Evolutionary conservation across 2,329 filamentous ascomycete species (phyloP).

Genomic region (Byssoonygena ceratinophila): DNA sequence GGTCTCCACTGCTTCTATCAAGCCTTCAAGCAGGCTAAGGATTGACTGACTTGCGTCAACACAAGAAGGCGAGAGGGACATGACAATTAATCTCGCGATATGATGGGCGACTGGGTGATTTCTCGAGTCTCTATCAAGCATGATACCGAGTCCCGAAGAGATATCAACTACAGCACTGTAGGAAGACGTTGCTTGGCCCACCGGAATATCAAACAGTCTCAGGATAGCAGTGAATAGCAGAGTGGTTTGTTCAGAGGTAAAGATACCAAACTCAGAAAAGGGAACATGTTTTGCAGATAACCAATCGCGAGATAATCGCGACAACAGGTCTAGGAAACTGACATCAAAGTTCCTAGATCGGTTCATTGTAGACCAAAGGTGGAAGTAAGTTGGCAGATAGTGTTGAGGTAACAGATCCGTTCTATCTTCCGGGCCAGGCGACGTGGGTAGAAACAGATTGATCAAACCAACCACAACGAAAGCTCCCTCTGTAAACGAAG

Average conservation of each 20-base stretch:
- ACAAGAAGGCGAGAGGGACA: constrained; percentile 79
- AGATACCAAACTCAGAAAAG: constrained; percentile 81
- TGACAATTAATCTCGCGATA: constrained; percentile 84
- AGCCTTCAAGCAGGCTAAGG: constrained; percentile 71
- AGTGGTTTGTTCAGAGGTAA: constrained; percentile 81
- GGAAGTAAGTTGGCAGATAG: constrained; percentile 88
- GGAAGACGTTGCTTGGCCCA: constrained; percentile 87
- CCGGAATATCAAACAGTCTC: constrained; percentile 84
- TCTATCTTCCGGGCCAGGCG: constrained; percentile 55
- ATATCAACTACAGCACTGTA: constrained; percentile 74
- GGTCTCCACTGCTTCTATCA: constrained; percentile 91
- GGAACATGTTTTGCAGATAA: constrained; percentile 62
- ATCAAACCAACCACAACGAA: constrained; percentile 85
- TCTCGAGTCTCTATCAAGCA: constrained; percentile 83
- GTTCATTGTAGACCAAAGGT: constrained; percentile 88
- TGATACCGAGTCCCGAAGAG: constrained; percentile 68
- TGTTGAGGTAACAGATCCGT: constrained; percentile 73
- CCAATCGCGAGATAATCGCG: constrained; percentile 74
- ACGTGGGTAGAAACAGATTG: constrained; percentile 79
- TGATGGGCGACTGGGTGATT: constrained; percentile 88
- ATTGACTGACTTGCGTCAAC: constrained; percentile 68
- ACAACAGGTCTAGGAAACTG: constrained; percentile 80
- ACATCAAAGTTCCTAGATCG: constrained; percentile 79
- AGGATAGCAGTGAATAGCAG: constrained; percentile 87
- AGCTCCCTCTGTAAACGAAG: constrained; percentile 80